These are phyloP conservation scores for Epichloe brachyelytri DNA, from an alignment of 2,329 filamentous ascomycete species.

Conservation along the genomic window DNA sequence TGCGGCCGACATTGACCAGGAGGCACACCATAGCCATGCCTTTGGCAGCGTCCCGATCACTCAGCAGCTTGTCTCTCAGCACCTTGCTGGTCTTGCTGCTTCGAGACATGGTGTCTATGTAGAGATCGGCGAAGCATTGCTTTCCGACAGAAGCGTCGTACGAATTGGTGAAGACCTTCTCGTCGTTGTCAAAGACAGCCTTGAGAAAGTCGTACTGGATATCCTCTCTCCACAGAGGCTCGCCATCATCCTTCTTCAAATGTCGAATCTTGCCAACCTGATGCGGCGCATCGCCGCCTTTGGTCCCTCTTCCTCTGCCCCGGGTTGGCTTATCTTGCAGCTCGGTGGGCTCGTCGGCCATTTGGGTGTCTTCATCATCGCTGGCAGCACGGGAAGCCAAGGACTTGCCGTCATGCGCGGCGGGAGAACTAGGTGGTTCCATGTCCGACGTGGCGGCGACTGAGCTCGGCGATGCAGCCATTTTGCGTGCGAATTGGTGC, in stretches of 20 bases:
- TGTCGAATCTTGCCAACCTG: conserved; percentile 62
- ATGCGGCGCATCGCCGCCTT: conserved; percentile 21
- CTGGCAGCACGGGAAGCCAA: conserved; percentile 31
- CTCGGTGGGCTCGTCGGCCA: conserved; percentile 31
- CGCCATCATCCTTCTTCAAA: conserved; percentile 79
- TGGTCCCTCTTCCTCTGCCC: conserved; percentile 21
- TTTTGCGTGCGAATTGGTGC: conserved; percentile 10
- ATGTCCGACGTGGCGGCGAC: conserved; percentile 30
- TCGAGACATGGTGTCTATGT: conserved; percentile 95
- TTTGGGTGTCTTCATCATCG: conserved; percentile 35
- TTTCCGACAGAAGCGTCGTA: conserved; percentile 56
- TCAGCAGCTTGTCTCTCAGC: conserved; percentile 87
- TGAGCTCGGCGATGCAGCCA: conserved; percentile 29
- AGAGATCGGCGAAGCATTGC: conserved; percentile 84
- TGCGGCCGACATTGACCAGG: conserved; percentile 89
- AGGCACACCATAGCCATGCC: conserved; percentile 99
- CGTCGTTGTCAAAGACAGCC: conserved; percentile 63
- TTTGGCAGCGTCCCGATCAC: conserved; percentile 80
- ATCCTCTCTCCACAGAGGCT: conserved; percentile 74
- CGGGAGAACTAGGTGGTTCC: conserved; percentile 34
- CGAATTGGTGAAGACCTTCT: conserved; percentile 76
- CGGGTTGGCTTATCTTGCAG: conserved; percentile 26
- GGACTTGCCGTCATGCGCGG: conserved; percentile 29
- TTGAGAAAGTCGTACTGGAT: conserved; percentile 82
- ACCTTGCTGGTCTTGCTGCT: conserved; percentile 99